A percentile compares a stretch with the other conserved stretches of the same genome.
Conservation (phyloP, 805 yeast species). For the Suhomyces vadensis region DNA sequence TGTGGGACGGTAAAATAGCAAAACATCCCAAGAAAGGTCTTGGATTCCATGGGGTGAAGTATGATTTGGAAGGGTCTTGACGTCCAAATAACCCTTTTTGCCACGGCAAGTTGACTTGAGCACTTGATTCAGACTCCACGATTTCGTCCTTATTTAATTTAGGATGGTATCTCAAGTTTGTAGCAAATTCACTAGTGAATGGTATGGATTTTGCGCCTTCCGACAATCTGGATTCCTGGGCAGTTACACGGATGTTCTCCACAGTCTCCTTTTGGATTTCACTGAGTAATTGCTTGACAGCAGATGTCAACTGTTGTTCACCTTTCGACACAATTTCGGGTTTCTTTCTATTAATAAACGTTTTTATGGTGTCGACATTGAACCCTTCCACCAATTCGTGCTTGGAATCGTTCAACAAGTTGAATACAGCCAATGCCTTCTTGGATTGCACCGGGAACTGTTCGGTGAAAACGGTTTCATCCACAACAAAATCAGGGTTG, state of each 20-base stretch:
- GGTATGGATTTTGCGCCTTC: conserved; percentile 29
- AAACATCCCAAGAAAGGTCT: conserved; percentile 91
- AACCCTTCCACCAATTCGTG: conserved; percentile 25
- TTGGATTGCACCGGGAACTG: conserved; percentile 19
- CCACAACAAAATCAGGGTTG: conserved; percentile 7
- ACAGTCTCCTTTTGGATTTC: conserved; percentile 37
- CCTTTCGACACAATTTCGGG: conserved; percentile 31
- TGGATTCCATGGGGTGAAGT: conserved; percentile 96
- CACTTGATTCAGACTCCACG: conserved; percentile 50
- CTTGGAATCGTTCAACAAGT: conserved; percentile 27
- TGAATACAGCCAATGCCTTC: conserved; percentile 38
- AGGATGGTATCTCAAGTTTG: conserved; percentile 32
- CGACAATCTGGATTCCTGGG: conserved; percentile 29
- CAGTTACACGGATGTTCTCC: conserved; percentile 32
- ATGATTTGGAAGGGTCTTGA: conserved; percentile 70
- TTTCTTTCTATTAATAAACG: conserved; percentile 34
- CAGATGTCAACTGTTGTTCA: conserved; percentile 34
- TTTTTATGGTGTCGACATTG: conserved; percentile 21
- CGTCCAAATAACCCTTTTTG: conserved; percentile 79
- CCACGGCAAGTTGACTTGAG: conserved; percentile 71
- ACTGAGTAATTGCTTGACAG: conserved; percentile 35
- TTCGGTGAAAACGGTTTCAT: conserved; percentile 16
- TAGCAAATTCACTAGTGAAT: conserved; percentile 28
- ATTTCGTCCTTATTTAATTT: conserved; percentile 46
- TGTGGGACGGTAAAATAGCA: conserved; percentile 87